Base-by-base conservation (phyloP, 805 yeast genomes). In the Yarrowia alimentaria region DNA sequence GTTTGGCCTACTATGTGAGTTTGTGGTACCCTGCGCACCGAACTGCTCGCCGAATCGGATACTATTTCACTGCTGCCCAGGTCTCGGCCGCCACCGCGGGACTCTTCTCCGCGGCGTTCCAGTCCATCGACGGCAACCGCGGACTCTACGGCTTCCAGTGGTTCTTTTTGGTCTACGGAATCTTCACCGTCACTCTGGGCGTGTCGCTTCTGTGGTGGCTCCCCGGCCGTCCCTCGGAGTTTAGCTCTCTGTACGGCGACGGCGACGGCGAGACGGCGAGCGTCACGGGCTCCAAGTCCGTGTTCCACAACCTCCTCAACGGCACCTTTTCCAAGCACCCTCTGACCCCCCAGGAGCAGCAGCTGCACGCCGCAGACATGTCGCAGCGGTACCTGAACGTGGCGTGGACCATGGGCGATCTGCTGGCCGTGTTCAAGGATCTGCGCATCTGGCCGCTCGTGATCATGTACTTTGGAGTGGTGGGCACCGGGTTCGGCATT, bases 41-140 rank as follows among this genome's bases (percentile, higher is more conserved):
- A 54, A 77, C 80, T 57, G 85, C 94, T 2, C 75, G 78, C 56
- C 72, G 96, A 62, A 83, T 87, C 56, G 96, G 96, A 2, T 87
- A 83, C 68, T 87, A 87, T 65, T 87, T 83, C 66, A 87, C 95
- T 1, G 96, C 96, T 16, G 94, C 96, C 1, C 96, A 87, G 66
- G 64, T 87, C n/a, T 80, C 90, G 35, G 90, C 95, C 1, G 80
- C 95, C n/a, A 91, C 80, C 7, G 89, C 90, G 7, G 95, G 95
- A 31, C 74, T 87, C 51, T 87, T 87, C 11, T 78, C 85, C 51
- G 96, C 95, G 2, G 95, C 94, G 0, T 85, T 87, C 70, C 95
- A 87, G 63, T 81, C 77, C 57, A 83, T 87, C 79, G 90, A 87
- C 62, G 82, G 81, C 54, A 68, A 58, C 13, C 68, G 78, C 24